Evolutionary conservation across 139 green algal species (phyloP).

Genomic region (Penium margaritaceum): DNA sequence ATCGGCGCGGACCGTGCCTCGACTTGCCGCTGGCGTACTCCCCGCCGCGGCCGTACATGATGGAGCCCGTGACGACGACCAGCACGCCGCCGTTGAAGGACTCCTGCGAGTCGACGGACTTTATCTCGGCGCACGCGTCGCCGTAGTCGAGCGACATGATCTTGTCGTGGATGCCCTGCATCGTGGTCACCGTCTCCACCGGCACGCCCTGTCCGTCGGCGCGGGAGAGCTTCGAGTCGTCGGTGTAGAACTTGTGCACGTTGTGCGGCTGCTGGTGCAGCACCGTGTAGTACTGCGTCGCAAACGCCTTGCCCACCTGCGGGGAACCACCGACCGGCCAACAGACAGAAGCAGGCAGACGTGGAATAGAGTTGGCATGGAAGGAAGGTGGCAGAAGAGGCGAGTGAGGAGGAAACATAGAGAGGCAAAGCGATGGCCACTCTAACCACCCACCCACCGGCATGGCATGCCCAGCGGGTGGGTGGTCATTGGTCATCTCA

Average conservation of each 20-base stretch:
- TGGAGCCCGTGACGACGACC: constrained; percentile 65
- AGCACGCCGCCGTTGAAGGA: constrained; percentile 65
- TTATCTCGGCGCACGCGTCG: constrained; percentile 58
- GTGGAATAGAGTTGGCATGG: no score
- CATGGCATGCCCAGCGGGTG: no score
- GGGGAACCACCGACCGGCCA: no score
- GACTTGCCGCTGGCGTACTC: no score
- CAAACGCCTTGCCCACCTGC: constrained; percentile 75
- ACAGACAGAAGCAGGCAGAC: no score
- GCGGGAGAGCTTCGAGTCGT: constrained; percentile 61
- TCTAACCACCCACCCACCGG: no score
- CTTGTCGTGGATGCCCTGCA: constrained; percentile 23
- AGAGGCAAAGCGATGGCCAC: no score
- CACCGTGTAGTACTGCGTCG: constrained; percentile 76
- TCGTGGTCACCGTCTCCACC: constrained; percentile 2
- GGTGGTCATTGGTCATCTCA: no score
- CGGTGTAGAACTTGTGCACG: constrained; percentile 76
- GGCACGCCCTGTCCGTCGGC: constrained; percentile 41
- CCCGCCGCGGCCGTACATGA: not conserved
- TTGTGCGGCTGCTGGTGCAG: constrained; percentile 59
- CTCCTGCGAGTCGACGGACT: constrained; percentile 71
- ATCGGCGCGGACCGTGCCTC: no score
- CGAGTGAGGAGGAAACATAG: no score
- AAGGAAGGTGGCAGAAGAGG: no score
- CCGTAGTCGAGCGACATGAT: constrained; percentile 45